These are phyloP conservation scores for Polyporus arcularius DNA, from an alignment of 768 basidiomycete species.

Conservation along the genomic window DNA sequence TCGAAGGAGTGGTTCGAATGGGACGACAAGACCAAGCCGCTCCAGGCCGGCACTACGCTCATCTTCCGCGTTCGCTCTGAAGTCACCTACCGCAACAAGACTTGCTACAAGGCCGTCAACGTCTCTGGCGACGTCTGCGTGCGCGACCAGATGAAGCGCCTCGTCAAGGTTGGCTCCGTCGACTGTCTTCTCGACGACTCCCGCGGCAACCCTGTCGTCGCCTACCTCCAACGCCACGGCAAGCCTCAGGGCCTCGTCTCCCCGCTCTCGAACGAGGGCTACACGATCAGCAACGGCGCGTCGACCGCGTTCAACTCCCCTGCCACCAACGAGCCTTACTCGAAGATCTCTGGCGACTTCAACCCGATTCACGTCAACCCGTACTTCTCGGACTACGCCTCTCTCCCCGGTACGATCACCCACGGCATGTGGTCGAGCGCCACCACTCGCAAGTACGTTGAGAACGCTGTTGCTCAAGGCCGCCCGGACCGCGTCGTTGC, in stretches of 20 bases:
- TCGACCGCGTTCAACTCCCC: slow-evolving; percentile 78
- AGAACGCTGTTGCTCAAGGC: slow-evolving; percentile 92
- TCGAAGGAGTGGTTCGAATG: slow-evolving; percentile 99
- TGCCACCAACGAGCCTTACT: slow-evolving; percentile 93
- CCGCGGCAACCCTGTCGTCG: slow-evolving; percentile 90
- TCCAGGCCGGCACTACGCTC: slow-evolving; percentile 77
- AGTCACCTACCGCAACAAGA: slow-evolving; percentile 89
- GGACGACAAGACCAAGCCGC: slow-evolving; percentile 80
- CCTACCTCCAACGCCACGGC: slow-evolving; percentile 93
- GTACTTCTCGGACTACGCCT: slow-evolving; percentile 93
- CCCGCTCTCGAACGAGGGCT: slow-evolving; percentile 84
- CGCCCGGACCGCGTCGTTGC: slow-evolving; percentile 87
- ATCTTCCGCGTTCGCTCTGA: slow-evolving; percentile 89
- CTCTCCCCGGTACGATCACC: slow-evolving; percentile 94
- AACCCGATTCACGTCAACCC: slow-evolving; percentile 99
- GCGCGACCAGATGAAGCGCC: slow-evolving; percentile 83
- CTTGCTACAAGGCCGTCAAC: slow-evolving; percentile 75
- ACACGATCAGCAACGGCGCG: slow-evolving; percentile 69
- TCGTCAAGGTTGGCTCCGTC: slow-evolving; percentile 87
- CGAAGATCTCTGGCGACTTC: slow-evolving; percentile 94
- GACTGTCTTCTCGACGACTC: slow-evolving; percentile 86
- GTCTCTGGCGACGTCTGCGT: slow-evolving; percentile 87
- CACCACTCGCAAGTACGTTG: slow-evolving; percentile 88
- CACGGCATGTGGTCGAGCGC: slow-evolving; percentile 98
- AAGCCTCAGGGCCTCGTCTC: slow-evolving; percentile 71